Evolutionary conservation across 768 basidiomycete species (phyloP).

Genomic region (Floccularia luteovirens): DNA sequence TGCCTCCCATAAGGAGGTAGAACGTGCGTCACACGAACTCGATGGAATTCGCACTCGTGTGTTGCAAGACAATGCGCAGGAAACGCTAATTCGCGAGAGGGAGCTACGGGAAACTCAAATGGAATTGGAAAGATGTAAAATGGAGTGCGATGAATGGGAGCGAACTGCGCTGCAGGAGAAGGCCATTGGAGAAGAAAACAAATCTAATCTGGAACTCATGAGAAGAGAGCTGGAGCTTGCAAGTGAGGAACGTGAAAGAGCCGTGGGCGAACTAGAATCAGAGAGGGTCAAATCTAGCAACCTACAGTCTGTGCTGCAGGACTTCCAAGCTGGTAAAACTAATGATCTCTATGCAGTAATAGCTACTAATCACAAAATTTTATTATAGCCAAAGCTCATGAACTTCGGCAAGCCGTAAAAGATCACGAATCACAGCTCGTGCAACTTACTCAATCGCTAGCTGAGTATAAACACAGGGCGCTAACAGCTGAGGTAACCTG

Average conservation of each 20-base stretch:
- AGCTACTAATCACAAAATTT: conserved; percentile 1
- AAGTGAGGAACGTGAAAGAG: conserved; percentile 48
- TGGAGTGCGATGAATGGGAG: conserved; percentile 68
- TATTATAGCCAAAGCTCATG: conserved; percentile 76
- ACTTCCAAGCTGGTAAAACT: conserved; percentile 83
- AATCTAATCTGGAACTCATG: conserved; percentile 44
- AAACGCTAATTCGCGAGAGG: conserved; percentile 62
- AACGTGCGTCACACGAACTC: conserved; percentile 63
- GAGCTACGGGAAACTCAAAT: conserved; percentile 75
- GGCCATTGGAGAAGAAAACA: conserved; percentile 62
- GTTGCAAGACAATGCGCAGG: conserved; percentile 62
- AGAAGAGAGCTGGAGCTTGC: conserved; percentile 64
- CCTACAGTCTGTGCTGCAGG: conserved; percentile 87
- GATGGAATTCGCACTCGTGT: conserved; percentile 57
- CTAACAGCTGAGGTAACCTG: conserved; percentile 72
- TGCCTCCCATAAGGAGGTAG: conserved; percentile 66
- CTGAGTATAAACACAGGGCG: conserved; percentile 88
- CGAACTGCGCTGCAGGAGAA: conserved; percentile 50
- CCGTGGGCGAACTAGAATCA: conserved; percentile 47
- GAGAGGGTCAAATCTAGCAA: conserved; percentile 75
- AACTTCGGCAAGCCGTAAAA: conserved; percentile 76
- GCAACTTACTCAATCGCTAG: conserved; percentile 65
- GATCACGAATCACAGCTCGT: conserved; percentile 75
- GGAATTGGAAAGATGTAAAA: conserved; percentile 81
- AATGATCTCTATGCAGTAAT: neutral